These are phyloP conservation scores for Ogataea wickerhamii DNA, from an alignment of 805 yeast genomes.

Conservation along the genomic window DNA sequence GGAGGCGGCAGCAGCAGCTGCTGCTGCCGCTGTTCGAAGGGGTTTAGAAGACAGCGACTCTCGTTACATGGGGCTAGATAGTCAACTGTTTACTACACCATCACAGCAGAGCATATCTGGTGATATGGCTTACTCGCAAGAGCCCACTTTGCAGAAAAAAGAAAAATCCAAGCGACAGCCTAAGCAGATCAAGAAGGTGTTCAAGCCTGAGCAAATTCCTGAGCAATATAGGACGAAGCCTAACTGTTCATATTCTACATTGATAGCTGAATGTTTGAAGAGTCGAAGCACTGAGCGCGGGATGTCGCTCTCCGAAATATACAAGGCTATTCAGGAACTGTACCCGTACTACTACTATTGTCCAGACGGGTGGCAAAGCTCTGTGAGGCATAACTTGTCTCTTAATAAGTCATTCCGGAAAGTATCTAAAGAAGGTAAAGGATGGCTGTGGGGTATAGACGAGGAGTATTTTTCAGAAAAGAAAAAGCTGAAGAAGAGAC, in stretches of 20 bases:
- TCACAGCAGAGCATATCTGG: slow-evolving; percentile 8
- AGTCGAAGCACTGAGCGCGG: slow-evolving; percentile 66
- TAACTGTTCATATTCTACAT: slow-evolving; percentile 69
- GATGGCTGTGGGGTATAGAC: slow-evolving; percentile 93
- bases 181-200: slow-evolving; percentile 59
- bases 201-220: slow-evolving; percentile 82
- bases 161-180: slow-evolving; percentile 42
- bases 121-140: slow-evolving; percentile 1
- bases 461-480: slow-evolving; percentile 79
- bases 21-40: slow-evolving; percentile 15
- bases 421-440: slow-evolving; percentile 83
- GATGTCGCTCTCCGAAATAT: slow-evolving; percentile 78
- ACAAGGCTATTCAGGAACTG: slow-evolving; percentile 78
- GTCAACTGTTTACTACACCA: background rate
- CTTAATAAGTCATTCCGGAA: slow-evolving; percentile 81
- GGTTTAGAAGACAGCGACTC: background rate
- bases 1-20: slow-evolving; percentile 27
- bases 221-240: slow-evolving; percentile 85
- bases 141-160: slow-evolving; percentile 12
- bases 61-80: background rate
- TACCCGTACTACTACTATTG: slow-evolving; percentile 92
- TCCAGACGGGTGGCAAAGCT: slow-evolving; percentile 97
- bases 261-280: slow-evolving; percentile 76
- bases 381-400: slow-evolving; percentile 86
- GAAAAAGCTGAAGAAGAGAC: slow-evolving; percentile 63